Conservation (phyloP, 2,329 filamentous ascomycete species). For the Zopfia rhizophila region DNA sequence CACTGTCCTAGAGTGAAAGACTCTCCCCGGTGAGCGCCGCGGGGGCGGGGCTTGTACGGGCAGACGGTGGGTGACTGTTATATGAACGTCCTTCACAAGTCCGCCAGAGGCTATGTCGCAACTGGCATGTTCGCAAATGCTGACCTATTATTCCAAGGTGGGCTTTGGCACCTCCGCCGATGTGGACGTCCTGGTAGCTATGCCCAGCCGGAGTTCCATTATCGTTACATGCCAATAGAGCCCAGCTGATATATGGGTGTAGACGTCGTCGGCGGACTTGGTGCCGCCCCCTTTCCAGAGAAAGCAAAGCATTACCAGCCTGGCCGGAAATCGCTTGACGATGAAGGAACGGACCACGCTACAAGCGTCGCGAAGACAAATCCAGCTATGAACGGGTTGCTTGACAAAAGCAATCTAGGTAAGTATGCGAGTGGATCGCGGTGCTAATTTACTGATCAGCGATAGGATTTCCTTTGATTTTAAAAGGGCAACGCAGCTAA, state of each 20-base stretch:
- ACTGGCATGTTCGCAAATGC: too few species aligned
- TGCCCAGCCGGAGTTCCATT: too few species aligned
- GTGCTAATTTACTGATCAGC: constrained; percentile 15
- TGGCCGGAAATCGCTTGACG: constrained; percentile 16
- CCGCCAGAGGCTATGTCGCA: too few species aligned
- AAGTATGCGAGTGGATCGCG: constrained; percentile 20
- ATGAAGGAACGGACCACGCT: constrained; percentile 15
- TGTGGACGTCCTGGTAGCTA: too few species aligned
- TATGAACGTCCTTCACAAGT: too few species aligned
- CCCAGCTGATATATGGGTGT: constrained; percentile 16
- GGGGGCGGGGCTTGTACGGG: too few species aligned
- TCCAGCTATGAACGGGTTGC: constrained; percentile 17
- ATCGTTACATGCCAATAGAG: constrained; percentile 23
- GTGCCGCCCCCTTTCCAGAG: constrained; percentile 8
- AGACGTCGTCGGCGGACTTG: constrained; percentile 10
- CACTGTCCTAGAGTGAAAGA: too few species aligned
- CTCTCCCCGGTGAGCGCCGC: too few species aligned
- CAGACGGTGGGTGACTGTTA: too few species aligned
- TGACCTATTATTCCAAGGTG: too few species aligned
- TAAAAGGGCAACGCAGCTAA: constrained; percentile 16
- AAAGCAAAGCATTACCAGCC: constrained; percentile 20
- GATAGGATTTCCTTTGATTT: constrained; percentile 21
- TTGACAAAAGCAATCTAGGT: constrained; percentile 21
- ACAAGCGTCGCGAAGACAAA: constrained; percentile 15
- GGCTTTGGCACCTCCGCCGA: too few species aligned